phyloP scores from a whole-genome alignment of 208 protist species.

The Trypanosoma platydactyli region DNA sequence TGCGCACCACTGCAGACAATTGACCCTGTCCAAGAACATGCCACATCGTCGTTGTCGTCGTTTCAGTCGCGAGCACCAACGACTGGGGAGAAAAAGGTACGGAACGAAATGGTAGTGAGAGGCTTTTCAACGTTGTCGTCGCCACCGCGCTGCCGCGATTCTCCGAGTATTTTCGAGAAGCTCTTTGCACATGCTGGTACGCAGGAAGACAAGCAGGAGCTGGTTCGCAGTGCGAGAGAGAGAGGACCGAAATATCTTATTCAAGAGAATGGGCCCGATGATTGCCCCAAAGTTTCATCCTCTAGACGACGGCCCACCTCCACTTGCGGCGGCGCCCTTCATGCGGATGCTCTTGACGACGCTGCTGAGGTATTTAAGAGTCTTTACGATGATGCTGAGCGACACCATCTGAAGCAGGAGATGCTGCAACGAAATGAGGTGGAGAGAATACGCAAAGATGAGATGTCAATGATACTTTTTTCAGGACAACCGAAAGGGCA shows the following conservation, averaged over 20 bases:
- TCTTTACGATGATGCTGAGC: conserved; percentile 62
- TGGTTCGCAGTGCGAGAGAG: not conserved
- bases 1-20: too few species aligned
- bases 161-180: conserved; percentile 14
- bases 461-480: not conserved
- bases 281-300: too few species aligned
- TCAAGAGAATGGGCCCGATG: not conserved
- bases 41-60: too few species aligned
- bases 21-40: too few species aligned
- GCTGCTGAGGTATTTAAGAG: conserved; percentile 43
- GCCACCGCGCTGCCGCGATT: not conserved
- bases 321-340: not conserved
- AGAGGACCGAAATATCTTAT: not conserved
- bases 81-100: too few species aligned
- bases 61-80: too few species aligned
- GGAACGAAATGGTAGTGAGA: too few species aligned
- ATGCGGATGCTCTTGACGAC: not conserved
- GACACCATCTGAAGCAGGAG: conserved; percentile 9
- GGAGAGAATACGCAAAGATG: conserved; percentile 1
- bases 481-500: not conserved
- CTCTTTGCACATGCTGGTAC: conserved; percentile 25
- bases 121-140: not conserved
- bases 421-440: conserved; percentile 14
- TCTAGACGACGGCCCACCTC: not conserved
- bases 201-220: not conserved